These are phyloP conservation scores for Inonotus obliquus DNA, from an alignment of 1,284 basidiomycete species.

Conservation along the genomic window DNA sequence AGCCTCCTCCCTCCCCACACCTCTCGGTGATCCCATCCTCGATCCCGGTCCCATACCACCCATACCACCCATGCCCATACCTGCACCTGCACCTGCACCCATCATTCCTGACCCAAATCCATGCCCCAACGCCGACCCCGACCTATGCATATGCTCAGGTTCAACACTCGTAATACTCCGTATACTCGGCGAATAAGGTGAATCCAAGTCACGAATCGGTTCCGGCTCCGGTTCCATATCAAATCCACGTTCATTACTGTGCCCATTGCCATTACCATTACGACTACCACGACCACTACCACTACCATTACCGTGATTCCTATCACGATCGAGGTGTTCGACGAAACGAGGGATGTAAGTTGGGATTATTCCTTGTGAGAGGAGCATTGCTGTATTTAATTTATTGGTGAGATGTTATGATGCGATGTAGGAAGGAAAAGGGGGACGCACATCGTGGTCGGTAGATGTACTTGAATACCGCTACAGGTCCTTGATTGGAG, in stretches of 20 bases:
- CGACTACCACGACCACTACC: too few species aligned
- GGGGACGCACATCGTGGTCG: slow-evolving; percentile 8
- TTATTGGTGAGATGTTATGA: not conserved
- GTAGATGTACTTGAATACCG: slow-evolving; percentile 15
- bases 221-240: not conserved
- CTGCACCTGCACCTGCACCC: too few species aligned
- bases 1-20: slow-evolving; percentile 5
- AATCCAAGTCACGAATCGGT: not conserved
- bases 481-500: slow-evolving; percentile 11
- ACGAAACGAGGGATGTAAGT: slow-evolving; percentile 9
- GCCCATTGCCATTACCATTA: too few species aligned
- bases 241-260: too few species aligned
- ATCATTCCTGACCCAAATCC: too few species aligned
- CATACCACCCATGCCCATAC: too few species aligned
- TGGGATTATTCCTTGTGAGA: slow-evolving; percentile 15
- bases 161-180: not conserved
- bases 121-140: too few species aligned
- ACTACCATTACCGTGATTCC: too few species aligned
- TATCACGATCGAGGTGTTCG: not conserved
- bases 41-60: not conserved
- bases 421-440: not conserved
- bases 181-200: not conserved
- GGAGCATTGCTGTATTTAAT: slow-evolving; percentile 13
- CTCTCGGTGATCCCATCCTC: not conserved
- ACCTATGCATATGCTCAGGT: too few species aligned